A percentile compares a stretch with the other conserved stretches of the same genome.
phyloP scores from a whole-genome alignment of 2,329 filamentous ascomycete species.

The Epichloe elymi region DNA sequence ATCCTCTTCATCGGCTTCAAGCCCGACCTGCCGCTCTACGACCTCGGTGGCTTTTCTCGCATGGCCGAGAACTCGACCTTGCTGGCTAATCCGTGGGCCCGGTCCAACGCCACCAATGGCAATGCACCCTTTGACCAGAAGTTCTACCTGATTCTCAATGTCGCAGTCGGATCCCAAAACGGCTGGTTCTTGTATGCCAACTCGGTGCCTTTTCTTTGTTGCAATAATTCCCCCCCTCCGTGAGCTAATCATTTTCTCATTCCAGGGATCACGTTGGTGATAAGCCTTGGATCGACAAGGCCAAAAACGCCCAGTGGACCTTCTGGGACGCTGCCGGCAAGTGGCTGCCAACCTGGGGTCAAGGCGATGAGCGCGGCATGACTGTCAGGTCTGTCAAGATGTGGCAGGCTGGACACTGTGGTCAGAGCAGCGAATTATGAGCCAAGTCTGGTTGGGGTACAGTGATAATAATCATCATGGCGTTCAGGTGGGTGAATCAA shows the following conservation, averaged over 20 bases:
- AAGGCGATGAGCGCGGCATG: slow-evolving; percentile 29
- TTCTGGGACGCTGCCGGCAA: slow-evolving; percentile 27
- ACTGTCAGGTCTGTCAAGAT: slow-evolving; percentile 33
- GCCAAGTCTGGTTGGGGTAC: not conserved
- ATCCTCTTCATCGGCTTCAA: slow-evolving; percentile 25
- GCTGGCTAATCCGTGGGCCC: slow-evolving; percentile 30
- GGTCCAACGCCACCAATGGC: slow-evolving; percentile 19
- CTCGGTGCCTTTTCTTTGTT: not conserved
- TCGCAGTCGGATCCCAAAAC: slow-evolving; percentile 35
- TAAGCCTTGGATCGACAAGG: slow-evolving; percentile 34
- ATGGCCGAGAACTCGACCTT: slow-evolving; percentile 28
- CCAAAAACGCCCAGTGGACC: slow-evolving; percentile 23
- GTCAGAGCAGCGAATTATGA: not conserved
- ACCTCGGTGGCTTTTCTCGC: slow-evolving; percentile 28
- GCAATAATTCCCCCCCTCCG: not conserved
- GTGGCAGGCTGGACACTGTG: slow-evolving; percentile 24
- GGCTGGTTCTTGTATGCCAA: slow-evolving; percentile 31
- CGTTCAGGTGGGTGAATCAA: no score
- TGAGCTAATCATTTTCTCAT: not conserved
- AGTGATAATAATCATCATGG: not conserved
- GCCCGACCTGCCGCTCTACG: slow-evolving; percentile 22
- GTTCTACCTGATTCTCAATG: slow-evolving; percentile 38
- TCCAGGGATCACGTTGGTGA: slow-evolving; percentile 25
- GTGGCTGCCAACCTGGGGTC: slow-evolving; percentile 36
- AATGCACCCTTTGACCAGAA: slow-evolving; percentile 38